Base-by-base conservation (phyloP, 129 eudicot genomes). In the Flaveria ramosissima region DNA sequence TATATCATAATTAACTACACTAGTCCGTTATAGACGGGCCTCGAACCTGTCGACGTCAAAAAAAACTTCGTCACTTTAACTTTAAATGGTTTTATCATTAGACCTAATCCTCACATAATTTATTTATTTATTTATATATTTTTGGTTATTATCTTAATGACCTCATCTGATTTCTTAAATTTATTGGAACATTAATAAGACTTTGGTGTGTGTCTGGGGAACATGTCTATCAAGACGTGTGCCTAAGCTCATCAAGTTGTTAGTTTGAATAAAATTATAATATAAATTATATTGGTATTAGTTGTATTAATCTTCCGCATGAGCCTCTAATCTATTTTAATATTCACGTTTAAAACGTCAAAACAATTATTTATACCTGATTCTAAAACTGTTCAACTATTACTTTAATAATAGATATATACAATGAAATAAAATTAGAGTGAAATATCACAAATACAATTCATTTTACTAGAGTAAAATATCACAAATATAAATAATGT, bases 141-240 rank as follows among this genome's bases (percentile, higher is more conserved):
- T 36, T 36, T 36, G 41, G 1, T 36, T 36, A 61, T 61, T 15
- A 17, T 17, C 50, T 59, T 59, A 50, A 61, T 78, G 72, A 71
- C 62, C 46, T 51, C 53, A 78, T 61, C 36, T 45, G 47, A 27
- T 61, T 17, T 46, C 52, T 32, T 62, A 71, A 41, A 53, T 43
- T 46, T 68, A 70, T 53, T 77, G 46, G 2, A 67, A 39, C 41
- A 78, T 36, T 70, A 71, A 19, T 30, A 30, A 48, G 42, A 50
- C 26, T 71, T 62, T 7, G 83, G 45, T 79, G 65, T 64, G 30
- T 48, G 72, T 21, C 19, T 13, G 78, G 78, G 83, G 73, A 79
- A 64, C 83, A 72, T 72, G 83, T 72, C 78, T 79, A 79, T 72
- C 67, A 78, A 79, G 83, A 79, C 83, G 78, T 79, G 78, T 79